phyloP scores from a whole-genome alignment of 225 moss, liverwort and hornwort genomes.

The Bryum argenteum region DNA sequence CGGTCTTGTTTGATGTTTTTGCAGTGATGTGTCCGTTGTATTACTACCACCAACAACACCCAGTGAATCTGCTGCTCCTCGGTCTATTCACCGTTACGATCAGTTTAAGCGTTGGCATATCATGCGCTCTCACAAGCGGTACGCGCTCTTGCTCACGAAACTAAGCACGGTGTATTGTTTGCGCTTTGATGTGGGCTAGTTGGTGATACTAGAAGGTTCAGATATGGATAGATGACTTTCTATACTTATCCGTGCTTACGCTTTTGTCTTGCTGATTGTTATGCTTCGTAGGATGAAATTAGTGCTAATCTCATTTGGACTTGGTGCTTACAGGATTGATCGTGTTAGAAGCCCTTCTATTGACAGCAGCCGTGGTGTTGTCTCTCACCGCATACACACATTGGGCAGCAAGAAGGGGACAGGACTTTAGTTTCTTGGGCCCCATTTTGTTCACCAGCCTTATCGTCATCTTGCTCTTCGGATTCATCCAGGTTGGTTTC shows the following conservation, averaged over 20 bases:
- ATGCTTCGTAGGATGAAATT: background rate
- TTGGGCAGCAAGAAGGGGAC: conserved; percentile 75
- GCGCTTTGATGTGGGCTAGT: background rate
- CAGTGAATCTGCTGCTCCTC: conserved; percentile 76
- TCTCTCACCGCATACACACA: conserved; percentile 82
- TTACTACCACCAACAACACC: conserved; percentile 89
- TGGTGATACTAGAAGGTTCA: background rate
- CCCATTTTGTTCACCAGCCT: conserved; percentile 79
- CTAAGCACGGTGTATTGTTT: background rate
- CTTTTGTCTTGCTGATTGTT: background rate
- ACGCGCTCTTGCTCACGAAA: conserved; percentile 4
- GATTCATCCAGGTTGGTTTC: conserved; percentile 73
- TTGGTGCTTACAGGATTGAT: conserved; percentile 49
- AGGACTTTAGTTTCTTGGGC: conserved; percentile 89
- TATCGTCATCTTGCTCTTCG: conserved; percentile 66
- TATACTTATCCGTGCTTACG: background rate
- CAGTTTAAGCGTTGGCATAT: conserved; percentile 82
- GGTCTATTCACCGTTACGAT: conserved; percentile 80
- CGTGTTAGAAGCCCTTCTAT: conserved; percentile 79
- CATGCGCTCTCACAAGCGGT: conserved; percentile 81
- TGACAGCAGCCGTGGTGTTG: conserved; percentile 80
- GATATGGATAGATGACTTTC: background rate
- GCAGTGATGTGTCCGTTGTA: conserved; percentile 93
- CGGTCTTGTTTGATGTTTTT: conserved; percentile 12
- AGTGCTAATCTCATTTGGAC: conserved; percentile 5